phyloP scores from a whole-genome alignment of 495 filamentous ascomycete genomes.

The Thermochaetoides thermophila region DNA sequence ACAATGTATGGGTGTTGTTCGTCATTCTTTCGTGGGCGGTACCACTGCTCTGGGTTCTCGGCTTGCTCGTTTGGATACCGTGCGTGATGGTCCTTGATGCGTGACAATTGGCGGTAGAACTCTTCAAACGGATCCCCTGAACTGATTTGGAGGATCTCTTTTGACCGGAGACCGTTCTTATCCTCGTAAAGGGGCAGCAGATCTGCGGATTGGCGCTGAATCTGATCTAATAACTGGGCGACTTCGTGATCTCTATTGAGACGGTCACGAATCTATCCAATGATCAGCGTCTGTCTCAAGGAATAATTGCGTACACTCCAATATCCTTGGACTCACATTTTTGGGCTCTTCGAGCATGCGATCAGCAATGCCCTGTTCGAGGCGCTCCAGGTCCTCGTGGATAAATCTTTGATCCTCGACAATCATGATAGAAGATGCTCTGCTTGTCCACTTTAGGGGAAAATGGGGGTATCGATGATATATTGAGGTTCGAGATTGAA shows the following conservation, averaged over 20 bases:
- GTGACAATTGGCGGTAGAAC: constrained; percentile 72
- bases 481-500: too few relatives aligned
- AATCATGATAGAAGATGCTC: too few relatives aligned
- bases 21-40: constrained; percentile 46
- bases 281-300: not conserved
- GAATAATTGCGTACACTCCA: too few relatives aligned
- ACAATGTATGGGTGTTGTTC: constrained; percentile 60
- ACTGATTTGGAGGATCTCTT: constrained; percentile 71
- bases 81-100: constrained; percentile 74
- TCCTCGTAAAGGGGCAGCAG: constrained; percentile 78
- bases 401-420: constrained; percentile 85
- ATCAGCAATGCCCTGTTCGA: constrained; percentile 88
- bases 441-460: not conserved
- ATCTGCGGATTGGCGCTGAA: constrained; percentile 69
- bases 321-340: constrained; percentile 65
- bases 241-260: constrained; percentile 84
- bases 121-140: constrained; percentile 82
- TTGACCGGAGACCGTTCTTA: constrained; percentile 48
- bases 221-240: constrained; percentile 67
- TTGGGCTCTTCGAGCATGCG: constrained; percentile 75
- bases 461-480: not conserved
- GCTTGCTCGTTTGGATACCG: constrained; percentile 88
- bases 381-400: constrained; percentile 87
- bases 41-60: constrained; percentile 87
- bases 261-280: constrained; percentile 63